Percentiles rank a stretch among this genome's conserved stretches.
These are phyloP conservation scores for Cyclotella cryptica DNA, from an alignment of 108 stramenopile species.

Conservation along the genomic window DNA sequence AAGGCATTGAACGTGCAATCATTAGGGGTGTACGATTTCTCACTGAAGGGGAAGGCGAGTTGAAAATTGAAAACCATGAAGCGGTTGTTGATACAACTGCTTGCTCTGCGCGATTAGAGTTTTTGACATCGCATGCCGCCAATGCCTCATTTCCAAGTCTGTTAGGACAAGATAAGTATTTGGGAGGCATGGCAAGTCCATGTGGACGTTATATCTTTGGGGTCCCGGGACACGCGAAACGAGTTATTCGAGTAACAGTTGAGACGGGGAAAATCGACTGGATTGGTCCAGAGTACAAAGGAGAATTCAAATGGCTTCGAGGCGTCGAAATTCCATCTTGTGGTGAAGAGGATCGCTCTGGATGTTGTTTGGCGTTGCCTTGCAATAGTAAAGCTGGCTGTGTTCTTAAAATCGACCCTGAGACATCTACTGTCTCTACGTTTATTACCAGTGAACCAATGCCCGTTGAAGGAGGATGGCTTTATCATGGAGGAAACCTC, in stretches of 20 bases:
- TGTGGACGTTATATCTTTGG: constrained; percentile 75
- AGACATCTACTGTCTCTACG: constrained; percentile 50
- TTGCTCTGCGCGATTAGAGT: constrained; percentile 17
- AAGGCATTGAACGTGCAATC: constrained; percentile 55
- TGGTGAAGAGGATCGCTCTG: constrained; percentile 49
- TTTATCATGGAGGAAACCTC: constrained; percentile 70
- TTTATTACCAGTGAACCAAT: constrained; percentile 58
- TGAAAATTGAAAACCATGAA: constrained; percentile 11
- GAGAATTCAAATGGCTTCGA: constrained; percentile 76
- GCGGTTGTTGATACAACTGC: background rate
- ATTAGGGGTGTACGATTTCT: constrained; percentile 68
- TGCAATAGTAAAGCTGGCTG: constrained; percentile 57
- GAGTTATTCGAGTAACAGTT: constrained; percentile 58
- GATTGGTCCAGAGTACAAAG: constrained; percentile 58
- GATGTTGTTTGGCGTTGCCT: constrained; percentile 68
- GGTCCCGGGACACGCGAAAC: constrained; percentile 71
- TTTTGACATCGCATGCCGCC: background rate
- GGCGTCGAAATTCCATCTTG: constrained; percentile 66
- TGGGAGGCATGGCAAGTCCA: constrained; percentile 76
- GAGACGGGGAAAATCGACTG: constrained; percentile 52
- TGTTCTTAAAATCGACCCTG: constrained; percentile 70
- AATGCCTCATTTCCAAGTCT: too few species aligned
- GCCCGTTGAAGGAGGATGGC: constrained; percentile 60
- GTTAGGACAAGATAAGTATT: constrained; percentile 16
- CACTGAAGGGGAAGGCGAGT: constrained; percentile 20